Conservation (phyloP, 1,284 basidiomycete genomes). For the Ceratobasidium sp. region DNA sequence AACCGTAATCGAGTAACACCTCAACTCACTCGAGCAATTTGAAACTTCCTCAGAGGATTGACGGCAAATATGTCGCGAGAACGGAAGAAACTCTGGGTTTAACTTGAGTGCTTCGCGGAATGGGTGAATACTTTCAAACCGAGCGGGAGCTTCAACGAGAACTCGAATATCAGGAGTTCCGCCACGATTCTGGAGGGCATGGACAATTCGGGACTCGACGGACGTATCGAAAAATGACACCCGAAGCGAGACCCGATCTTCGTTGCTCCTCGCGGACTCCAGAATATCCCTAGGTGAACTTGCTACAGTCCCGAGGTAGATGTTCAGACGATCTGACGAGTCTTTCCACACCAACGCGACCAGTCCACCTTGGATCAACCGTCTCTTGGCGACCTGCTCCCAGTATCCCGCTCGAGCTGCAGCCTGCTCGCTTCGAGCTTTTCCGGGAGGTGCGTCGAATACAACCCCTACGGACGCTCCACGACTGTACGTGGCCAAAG, state of each 20-base stretch:
- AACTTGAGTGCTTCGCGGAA: conserved; percentile 69
- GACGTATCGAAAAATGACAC: conserved; percentile 69
- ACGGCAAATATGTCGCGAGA: conserved; percentile 67
- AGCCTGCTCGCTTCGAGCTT: conserved; percentile 41
- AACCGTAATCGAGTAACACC: not conserved
- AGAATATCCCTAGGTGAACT: conserved; percentile 62
- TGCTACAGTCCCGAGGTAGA: conserved; percentile 67
- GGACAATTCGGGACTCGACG: conserved; percentile 64
- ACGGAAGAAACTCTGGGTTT: conserved; percentile 69
- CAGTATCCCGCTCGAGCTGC: conserved; percentile 63
- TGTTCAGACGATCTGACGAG: conserved; percentile 50
- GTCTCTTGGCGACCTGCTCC: conserved; percentile 67
- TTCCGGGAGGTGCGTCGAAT: conserved; percentile 68
- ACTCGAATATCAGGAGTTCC: conserved; percentile 52
- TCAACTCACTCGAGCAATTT: not conserved
- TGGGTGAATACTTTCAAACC: conserved; percentile 73
- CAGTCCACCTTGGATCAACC: conserved; percentile 70
- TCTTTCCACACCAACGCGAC: conserved; percentile 66
- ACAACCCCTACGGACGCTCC: conserved; percentile 65
- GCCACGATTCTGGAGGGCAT: conserved; percentile 56
- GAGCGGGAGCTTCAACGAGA: conserved; percentile 70
- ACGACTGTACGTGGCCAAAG: conserved; percentile 61
- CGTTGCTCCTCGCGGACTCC: conserved; percentile 58
- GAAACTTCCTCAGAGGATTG: conserved; percentile 52
- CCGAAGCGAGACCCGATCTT: conserved; percentile 60